Evolutionary conservation across 257 asterid genomes (phyloP).

Genomic region (Parsonsia alboflavescens): DNA sequence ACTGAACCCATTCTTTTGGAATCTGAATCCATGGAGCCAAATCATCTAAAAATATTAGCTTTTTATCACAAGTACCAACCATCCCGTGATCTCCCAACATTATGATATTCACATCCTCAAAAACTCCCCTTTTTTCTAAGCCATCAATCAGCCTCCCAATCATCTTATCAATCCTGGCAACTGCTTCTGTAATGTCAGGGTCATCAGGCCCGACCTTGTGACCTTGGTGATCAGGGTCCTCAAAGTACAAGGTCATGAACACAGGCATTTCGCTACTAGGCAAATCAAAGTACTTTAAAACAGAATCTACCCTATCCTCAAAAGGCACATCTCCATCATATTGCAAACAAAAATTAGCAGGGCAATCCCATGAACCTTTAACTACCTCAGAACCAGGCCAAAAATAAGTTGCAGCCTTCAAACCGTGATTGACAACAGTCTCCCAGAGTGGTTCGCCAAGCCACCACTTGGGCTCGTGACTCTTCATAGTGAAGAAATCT

Average conservation of each 20-base stretch:
- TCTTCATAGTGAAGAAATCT: slow-evolving; percentile 37
- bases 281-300: slow-evolving; percentile 29
- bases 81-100: slow-evolving; percentile 73
- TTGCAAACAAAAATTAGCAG: slow-evolving; percentile 33
- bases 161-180: slow-evolving; percentile 34
- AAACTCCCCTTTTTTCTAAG: slow-evolving; percentile 46
- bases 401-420: slow-evolving; percentile 55
- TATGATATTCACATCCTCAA: slow-evolving; percentile 52
- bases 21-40: slow-evolving; percentile 41
- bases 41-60: slow-evolving; percentile 50
- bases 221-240: slow-evolving; percentile 69
- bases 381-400: slow-evolving; percentile 77
- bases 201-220: slow-evolving; percentile 58
- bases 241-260: slow-evolving; percentile 55
- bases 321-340: slow-evolving; percentile 53
- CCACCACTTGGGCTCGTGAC: slow-evolving; percentile 68
- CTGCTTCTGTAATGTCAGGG: slow-evolving; percentile 46
- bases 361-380: slow-evolving; percentile 56
- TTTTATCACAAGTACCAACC: slow-evolving; percentile 68
- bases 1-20: slow-evolving; percentile 51
- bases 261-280: slow-evolving; percentile 48
- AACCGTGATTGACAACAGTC: slow-evolving; percentile 47
- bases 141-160: slow-evolving; percentile 53
- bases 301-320: slow-evolving; percentile 50
- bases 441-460: slow-evolving; percentile 75